Percentiles rank a stretch among this genome's conserved stretches.
phyloP scores from a whole-genome alignment of 441 rosid species.

The Aquilaria agallochum region DNA sequence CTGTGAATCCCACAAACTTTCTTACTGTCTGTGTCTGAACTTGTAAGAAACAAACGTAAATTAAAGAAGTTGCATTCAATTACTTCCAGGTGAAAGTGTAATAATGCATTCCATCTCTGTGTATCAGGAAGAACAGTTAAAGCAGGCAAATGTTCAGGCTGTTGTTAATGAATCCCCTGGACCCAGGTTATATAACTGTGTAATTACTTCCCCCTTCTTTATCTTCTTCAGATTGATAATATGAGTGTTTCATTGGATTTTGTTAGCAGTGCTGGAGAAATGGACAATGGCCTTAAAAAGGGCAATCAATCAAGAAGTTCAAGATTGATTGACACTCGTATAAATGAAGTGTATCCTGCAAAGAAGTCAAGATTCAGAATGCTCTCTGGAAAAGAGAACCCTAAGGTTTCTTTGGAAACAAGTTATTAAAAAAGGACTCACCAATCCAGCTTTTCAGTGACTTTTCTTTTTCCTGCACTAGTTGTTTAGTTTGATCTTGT shows the following conservation, averaged over 20 bases:
- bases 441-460: too few species aligned
- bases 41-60: too few species aligned
- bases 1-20: not conserved
- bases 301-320: constrained; percentile 46
- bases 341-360: constrained; percentile 75
- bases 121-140: constrained; percentile 85
- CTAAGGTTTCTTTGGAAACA: constrained; percentile 42
- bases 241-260: constrained; percentile 18
- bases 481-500: too few species aligned
- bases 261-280: constrained; percentile 23
- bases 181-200: constrained; percentile 34
- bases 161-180: constrained; percentile 48
- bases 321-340: constrained; percentile 62
- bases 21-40: too few species aligned
- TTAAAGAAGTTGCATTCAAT: too few species aligned
- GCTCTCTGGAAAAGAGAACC: constrained; percentile 53
- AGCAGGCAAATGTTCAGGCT: constrained; percentile 44
- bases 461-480: not conserved
- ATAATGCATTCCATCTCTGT: constrained; percentile 4
- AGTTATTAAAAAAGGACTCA: constrained; percentile 4
- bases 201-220: not conserved
- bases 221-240: constrained; percentile 1
- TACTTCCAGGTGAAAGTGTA: too few species aligned
- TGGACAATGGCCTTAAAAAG: constrained; percentile 47
- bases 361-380: constrained; percentile 66